These are phyloP conservation scores for Tillandsia fasciculata DNA, from an alignment of 176 grass and related monocot species.

Conservation along the genomic window DNA sequence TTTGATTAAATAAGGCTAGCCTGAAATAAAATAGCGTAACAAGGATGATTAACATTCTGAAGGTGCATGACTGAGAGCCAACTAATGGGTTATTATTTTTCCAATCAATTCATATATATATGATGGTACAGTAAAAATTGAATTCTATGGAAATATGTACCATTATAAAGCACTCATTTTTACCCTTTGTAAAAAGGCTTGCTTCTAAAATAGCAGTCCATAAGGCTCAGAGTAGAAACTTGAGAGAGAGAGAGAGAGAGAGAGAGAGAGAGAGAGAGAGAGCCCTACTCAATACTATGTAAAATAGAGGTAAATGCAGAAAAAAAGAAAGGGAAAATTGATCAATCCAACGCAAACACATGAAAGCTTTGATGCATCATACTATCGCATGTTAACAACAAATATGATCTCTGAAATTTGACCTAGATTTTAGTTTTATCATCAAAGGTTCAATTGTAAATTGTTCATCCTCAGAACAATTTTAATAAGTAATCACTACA, in stretches of 20 bases:
- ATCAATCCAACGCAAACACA: neutral
- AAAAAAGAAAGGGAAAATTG: neutral
- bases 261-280: neutral
- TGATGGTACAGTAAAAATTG: neutral
- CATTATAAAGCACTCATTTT: neutral
- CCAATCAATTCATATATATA: neutral
- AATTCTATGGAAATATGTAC: too few species aligned
- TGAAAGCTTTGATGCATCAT: too few species aligned
- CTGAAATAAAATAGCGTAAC: neutral
- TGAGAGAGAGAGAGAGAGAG: neutral
- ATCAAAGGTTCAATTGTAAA: too few species aligned
- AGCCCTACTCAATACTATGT: neutral
- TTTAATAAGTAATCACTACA: too few species aligned
- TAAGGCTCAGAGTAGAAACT: too few species aligned
- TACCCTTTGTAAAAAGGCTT: neutral
- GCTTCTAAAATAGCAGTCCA: neutral
- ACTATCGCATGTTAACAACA: too few species aligned
- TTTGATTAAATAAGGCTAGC: neutral
- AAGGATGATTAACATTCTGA: neutral
- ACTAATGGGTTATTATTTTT: neutral
- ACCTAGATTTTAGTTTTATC: too few species aligned
- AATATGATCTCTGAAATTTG: too few species aligned
- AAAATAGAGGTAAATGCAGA: neutral
- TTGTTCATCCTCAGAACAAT: too few species aligned
- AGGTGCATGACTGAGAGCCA: neutral